Base-by-base conservation (phyloP, 768 basidiomycete species). In the Termitomyces sp. region DNA sequence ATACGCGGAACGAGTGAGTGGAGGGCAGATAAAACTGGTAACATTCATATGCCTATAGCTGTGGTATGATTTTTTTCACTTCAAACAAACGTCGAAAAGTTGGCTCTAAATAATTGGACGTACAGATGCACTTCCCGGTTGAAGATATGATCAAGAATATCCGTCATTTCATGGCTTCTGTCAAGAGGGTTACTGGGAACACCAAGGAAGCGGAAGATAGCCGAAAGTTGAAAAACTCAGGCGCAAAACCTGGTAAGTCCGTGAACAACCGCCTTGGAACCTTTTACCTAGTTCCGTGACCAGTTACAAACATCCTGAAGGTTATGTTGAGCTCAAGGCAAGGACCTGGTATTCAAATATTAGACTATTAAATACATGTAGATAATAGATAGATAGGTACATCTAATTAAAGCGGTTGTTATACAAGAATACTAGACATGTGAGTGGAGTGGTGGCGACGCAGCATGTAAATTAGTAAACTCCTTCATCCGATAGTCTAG, bases 331-430 rank as follows among this genome's bases (percentile, higher is more conserved):
- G 92, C 70, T 90, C 93, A 26, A 83, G 82, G 30, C 88, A 88
- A 64, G 93, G 93, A 18, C 95, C 94, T n/a, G 89, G 91, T 16
- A 95, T 97, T 70, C 88, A 84, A 65, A 82, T 97, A 71, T 82
- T 84, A 55, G 94, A 95, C 77, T 78, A 82, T 60, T 91, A 81
- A 72, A 50, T 62, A 49, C 55, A 62, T 33, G 43, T 56, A 58
- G 30, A 57, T 63, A 59, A 61, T 62, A 61, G 54, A 55, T 61
- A 64, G 62, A 51, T 33, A 47, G 34, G 44, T 58, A 50, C 37
- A 60, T 48, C 9, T 37, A 37, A 56, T 37, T 20, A 51, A 27
- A 44, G 40, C 42, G 27, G 50, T 46, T 26, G 37, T 46, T 48
- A 50, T 50, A 33, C 55, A 50, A 45, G 60, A 46, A 59, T 55